Evolutionary conservation across 202 grass and related monocot genomes (phyloP), one percentile per base, ranked within the genome.

Genomic region (Elaeis oleifera): DNA sequence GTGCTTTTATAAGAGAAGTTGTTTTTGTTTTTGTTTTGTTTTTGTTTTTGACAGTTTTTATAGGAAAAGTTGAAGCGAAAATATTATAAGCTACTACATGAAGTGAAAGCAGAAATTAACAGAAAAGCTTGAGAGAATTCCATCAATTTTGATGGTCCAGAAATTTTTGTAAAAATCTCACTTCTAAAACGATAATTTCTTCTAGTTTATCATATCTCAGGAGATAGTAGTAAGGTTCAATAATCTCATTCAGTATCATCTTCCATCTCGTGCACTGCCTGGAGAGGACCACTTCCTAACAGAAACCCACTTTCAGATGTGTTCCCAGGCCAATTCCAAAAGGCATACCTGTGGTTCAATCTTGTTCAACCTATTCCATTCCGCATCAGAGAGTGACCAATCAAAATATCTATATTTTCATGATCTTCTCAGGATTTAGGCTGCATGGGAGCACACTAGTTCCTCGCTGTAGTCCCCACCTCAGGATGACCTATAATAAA

Each of bases 241-340:
- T 31, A 26, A 27, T 58, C 26, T 59, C 32, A 67, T 58, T 75
- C 71, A 6, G 22, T 51, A 16, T 80, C 78, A 59, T 75, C 71
- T 64, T 81, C 71, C 18, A 81, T 67, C 25, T 81, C 78, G 21
- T 81, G 51, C 59, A 81, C 78, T 59, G 71, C 71, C 56, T 81
- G 78, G 36, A 81, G 78, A 56, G 65, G 71, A 23, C 59, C 51
- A 56, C 63, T 52, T 70, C 71, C 78, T 16, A 58, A 65, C 4
- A 75, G 27, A 53, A 70, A 75, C 14, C 78, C 71, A 39, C 64
- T 59, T 64, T 81, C 78, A 50, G 65, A 70, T 63, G 67, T 61
- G 36, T 70, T 70, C 36, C 19, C 20, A 14, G 53, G 78, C 23
- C 78, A 66, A n/a, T 56, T 75, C 19, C 78, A 70, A 80, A n/a